Evolutionary conservation across 306 rosid species (phyloP).

Genomic region (Benincasa hispida): DNA sequence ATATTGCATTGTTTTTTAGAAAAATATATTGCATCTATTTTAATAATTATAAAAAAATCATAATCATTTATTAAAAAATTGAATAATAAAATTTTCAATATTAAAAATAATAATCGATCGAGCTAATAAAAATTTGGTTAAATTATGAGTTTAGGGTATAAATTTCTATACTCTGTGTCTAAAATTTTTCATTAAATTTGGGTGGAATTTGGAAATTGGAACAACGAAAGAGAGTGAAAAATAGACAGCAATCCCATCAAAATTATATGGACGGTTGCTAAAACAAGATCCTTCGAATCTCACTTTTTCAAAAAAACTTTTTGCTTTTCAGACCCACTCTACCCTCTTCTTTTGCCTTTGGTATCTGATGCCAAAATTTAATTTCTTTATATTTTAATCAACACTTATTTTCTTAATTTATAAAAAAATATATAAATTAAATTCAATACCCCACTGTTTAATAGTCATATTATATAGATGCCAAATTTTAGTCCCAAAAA

Average conservation of each 20-base stretch:
- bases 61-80: background rate
- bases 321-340: background rate
- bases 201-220: background rate
- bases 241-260: background rate
- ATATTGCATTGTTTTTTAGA: background rate
- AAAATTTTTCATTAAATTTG: no score
- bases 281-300: background rate
- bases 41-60: background rate
- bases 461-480: no score
- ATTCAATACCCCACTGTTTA: no score
- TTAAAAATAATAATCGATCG: background rate
- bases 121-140: no score
- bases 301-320: background rate
- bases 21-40: background rate
- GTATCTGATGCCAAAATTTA: background rate
- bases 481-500: no score
- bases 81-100: background rate
- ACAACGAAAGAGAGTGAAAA: background rate
- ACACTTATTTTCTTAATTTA: no score
- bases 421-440: no score
- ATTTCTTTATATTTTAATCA: background rate
- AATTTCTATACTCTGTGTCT: no score
- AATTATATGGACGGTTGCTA: background rate
- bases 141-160: no score
- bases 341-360: background rate